Base-by-base conservation (phyloP, 1,139 yeast species). In the Zygotorulaspora mrakii region DNA sequence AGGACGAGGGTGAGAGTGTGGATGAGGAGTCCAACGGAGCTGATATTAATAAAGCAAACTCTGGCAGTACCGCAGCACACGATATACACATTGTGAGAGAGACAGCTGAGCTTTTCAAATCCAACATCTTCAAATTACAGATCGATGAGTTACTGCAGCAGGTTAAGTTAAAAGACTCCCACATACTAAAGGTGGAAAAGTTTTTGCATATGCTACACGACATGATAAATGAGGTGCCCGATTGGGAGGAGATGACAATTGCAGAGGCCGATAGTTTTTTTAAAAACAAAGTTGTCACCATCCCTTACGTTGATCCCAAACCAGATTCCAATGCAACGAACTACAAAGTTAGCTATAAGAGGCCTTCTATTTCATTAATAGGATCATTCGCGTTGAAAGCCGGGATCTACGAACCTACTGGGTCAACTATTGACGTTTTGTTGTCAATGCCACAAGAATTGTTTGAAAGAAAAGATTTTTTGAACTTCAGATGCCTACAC, bases 321-420 rank as follows among this genome's bases (percentile, higher is more conserved):
- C 94, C 95, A 27, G 66, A 75, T 9, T 34, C 51, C 4, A 67
- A 74, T 30, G 74, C 76, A 37, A 66, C 76, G 30, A 82, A 84
- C 55, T 87, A 85, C 63, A 76, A 75, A 46, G 82, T 89, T 54
- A 73, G 77, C 28, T 88, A 78, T 57, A 64, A 66, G 31, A 69
- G 79, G n/a, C 98, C 97, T 0, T 76, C 74, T 43, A 77, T 89
- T 17, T 78, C 89, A 13, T 73, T 91, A 34, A 82, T 86, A 7
- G 97, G 98, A 1, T 82, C 95, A 7, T 91, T 86, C 66, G 94
- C 96, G 1, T 70, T 89, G 50, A 86, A 86, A 55, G 80, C 95
- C 0, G 87, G 85, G 1, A 82, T 85, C 23, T 74, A 74, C 39
- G 70, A 71, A 42, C 80, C 81, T 20, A 70, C 73, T 32, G 82